Conservation (phyloP, 805 yeast species). For the Danielia reshetovae region DNA sequence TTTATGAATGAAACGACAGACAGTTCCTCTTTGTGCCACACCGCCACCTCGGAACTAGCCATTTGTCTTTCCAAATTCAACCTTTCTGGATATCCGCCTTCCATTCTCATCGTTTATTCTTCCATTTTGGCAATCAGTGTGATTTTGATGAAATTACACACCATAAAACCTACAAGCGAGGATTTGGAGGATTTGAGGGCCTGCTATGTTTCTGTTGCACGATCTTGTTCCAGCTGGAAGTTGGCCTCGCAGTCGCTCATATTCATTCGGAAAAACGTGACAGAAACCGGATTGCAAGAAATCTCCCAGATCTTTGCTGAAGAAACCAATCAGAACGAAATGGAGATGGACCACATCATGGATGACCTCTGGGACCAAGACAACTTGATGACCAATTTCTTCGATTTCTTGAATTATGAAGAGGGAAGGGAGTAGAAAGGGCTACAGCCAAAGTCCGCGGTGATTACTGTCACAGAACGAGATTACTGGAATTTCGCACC, state of each 20-base stretch:
- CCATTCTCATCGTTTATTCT: conserved; percentile 13
- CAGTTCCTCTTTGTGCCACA: conserved; percentile 5
- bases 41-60: conserved; percentile 13
- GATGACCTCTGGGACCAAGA: background rate
- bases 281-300: conserved; percentile 5
- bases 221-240: conserved; percentile 14
- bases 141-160: conserved; percentile 6
- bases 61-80: conserved; percentile 10
- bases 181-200: conserved; percentile 8
- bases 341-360: conserved; percentile 3
- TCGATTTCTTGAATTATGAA: conserved; percentile 11
- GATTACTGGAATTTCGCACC: too few relatives aligned
- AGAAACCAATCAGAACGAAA: conserved; percentile 3
- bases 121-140: conserved; percentile 15
- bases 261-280: conserved; percentile 10
- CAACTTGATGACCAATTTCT: conserved; percentile 11
- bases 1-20: conserved; percentile 6
- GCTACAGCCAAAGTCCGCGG: too few relatives aligned
- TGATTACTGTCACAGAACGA: too few relatives aligned
- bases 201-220: conserved; percentile 10
- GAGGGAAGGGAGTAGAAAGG: too few relatives aligned
- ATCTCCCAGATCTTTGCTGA: conserved; percentile 6
- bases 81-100: conserved; percentile 8
- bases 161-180: background rate
- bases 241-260: conserved; percentile 14